Percentiles rank a stretch among this genome's conserved stretches.
These are phyloP conservation scores for Picochlorum sp. DNA, from an alignment of 139 green algal species.

Conservation along the genomic window DNA sequence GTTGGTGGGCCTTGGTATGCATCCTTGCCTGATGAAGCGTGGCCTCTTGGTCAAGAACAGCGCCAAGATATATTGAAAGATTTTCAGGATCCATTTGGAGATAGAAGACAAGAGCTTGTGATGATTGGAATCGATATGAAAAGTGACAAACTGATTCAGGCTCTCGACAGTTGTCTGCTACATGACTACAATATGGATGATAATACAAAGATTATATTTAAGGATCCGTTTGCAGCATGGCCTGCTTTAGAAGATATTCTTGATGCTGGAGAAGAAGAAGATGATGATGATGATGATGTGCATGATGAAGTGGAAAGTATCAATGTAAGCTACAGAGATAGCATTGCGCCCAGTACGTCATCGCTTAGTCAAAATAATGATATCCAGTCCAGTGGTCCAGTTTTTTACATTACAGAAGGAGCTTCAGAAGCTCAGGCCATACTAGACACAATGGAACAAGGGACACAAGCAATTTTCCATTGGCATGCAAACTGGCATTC, in stretches of 20 bases:
- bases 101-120: conserved; percentile 59
- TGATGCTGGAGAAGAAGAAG: conserved; percentile 10
- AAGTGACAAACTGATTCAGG: conserved; percentile 15
- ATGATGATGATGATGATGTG: conserved; percentile 4
- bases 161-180: conserved; percentile 53
- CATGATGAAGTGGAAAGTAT: neutral
- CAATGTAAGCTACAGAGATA: neutral
- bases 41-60: conserved; percentile 24
- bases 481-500: conserved; percentile 50
- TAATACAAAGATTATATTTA: neutral
- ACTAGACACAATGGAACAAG: conserved; percentile 16
- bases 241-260: conserved; percentile 28
- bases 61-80: conserved; percentile 21
- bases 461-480: conserved; percentile 21
- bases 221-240: conserved; percentile 50
- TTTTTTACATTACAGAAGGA: conserved; percentile 29
- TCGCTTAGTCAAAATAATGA: conserved; percentile 9
- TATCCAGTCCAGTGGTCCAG: conserved; percentile 16
- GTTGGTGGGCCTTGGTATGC: conserved; percentile 56
- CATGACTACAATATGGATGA: conserved; percentile 12
- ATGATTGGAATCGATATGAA: conserved; percentile 65
- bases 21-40: conserved; percentile 36
- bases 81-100: conserved; percentile 26
- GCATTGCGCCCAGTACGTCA: neutral
- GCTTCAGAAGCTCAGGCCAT: conserved; percentile 34